Percentiles rank a stretch among this genome's conserved stretches.
Conservation (phyloP, 2,329 filamentous ascomycete species). For the Fusarium humuli region DNA sequence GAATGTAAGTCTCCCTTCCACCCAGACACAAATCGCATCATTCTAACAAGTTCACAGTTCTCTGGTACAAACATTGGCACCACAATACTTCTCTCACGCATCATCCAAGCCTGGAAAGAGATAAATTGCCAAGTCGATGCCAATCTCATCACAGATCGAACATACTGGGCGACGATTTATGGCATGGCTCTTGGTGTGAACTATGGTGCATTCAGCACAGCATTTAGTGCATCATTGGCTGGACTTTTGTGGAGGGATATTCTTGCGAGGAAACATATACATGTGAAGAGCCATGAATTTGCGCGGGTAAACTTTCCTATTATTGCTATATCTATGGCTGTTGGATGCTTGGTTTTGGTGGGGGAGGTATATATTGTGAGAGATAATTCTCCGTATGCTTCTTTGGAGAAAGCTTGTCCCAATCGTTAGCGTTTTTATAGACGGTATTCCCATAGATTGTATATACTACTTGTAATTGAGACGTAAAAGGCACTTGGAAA, state of each 20-base stretch:
- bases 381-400: constrained; percentile 27
- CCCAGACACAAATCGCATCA: fast-evolving
- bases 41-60: constrained; percentile 61
- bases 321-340: constrained; percentile 74
- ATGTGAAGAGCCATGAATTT: constrained; percentile 72
- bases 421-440: background rate
- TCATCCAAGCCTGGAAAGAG: constrained; percentile 74
- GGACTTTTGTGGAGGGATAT: constrained; percentile 81
- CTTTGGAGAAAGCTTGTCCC: constrained; percentile 2
- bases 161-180: constrained; percentile 80
- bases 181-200: constrained; percentile 81
- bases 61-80: constrained; percentile 83
- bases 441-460: background rate
- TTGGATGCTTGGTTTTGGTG: constrained; percentile 70
- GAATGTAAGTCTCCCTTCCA: constrained; percentile 66
- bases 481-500: too few relatives aligned
- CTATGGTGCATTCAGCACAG: constrained; percentile 78
- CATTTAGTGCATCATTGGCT: constrained; percentile 77
- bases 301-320: constrained; percentile 77
- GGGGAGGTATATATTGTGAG: constrained; percentile 70
- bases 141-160: constrained; percentile 69
- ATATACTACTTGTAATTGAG: background rate
- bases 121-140: constrained; percentile 62
- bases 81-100: constrained; percentile 76
- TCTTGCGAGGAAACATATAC: constrained; percentile 74